Evolutionary conservation across 2,329 filamentous ascomycete species (phyloP), one percentile per base, ranked within the genome.

Genomic region (Pyricularia grisea): DNA sequence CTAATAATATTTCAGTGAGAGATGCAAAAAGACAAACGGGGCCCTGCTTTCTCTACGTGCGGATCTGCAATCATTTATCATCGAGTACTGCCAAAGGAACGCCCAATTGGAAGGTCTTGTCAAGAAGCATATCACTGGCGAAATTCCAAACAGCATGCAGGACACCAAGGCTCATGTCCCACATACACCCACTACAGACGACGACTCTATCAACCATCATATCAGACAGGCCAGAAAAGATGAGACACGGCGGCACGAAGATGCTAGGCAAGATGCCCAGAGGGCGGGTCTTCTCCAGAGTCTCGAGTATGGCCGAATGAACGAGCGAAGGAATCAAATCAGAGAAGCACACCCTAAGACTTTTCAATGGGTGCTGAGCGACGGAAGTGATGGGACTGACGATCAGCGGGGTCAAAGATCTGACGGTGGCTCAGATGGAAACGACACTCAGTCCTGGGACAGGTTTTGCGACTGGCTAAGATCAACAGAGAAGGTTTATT

Each of bases 401-500:
- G 30, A 33, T 30, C 28, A 7, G 31, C 31, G 14, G 28, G 28
- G 28, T 30, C 28, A 7, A 30, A 30, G 7, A 30, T 30, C 28
- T 7, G 3, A 30, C 28, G 7, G 7, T 30, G 28, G 28, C 28
- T 30, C 28, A 30, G 28, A 30, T 30, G 28, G 3, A 30, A 4
- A 30, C 28, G 25, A 66, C 14, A 28, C 14, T 25, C 33, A 36
- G 33, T 25, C 42, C 66, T 67, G 33, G 66, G 36, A 67, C 36
- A 28, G 42, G 3, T 67, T 58, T 27, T 28, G 1, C 25, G 33
- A 67, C 66, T 67, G 66, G 66, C 66, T 67, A 5, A n/a, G 60
- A 20, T 63, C 58, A 30, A n/a, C 27, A n/a, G 67, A 33, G 7
- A n/a, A n/a, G n/a, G n/a, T 67, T 0, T 79, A 76, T 69, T 79